Base-by-base conservation (phyloP, 306 rosid genomes). In the Pterocarpus santalinus region DNA sequence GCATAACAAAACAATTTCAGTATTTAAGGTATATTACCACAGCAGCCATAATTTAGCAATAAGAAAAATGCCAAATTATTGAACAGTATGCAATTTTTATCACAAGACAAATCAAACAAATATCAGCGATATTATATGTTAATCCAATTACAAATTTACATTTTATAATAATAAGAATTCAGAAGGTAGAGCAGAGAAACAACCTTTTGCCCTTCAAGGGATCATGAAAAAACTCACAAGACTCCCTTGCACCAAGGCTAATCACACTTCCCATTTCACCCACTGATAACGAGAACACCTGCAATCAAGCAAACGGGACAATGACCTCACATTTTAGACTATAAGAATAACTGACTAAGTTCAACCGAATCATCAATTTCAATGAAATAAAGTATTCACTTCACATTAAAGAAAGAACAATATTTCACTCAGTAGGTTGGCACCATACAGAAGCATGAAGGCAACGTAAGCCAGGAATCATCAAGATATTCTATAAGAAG, bases 261-360 rank as follows among this genome's bases (percentile, higher is more conserved):
- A 94, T 77, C 22, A 94, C 41, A 82, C 63, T 89, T 84, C 98
- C 97, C 79, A 94, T 92, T 91, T 94, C 98, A 77, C 87, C 79
- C 81, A 90, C 94, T 35, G 98, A 94, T 68, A 94, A 83, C 9
- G 98, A 94, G 83, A 92, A 92, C 16, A 94, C 91, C 97, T 94
- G 74, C 82, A 89, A 67, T 77, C 68, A 72, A 89, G 72, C 56
- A 89, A 83, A 73, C 57, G 22, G 77, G 72, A 72, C 53, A 43
- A 74, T 79, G 65, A 77, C 44, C 30, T 76, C 7, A 52, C 46
- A 13, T 11, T 62, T 55, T 60, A 70, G 78, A 22, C 81, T 43
- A 56, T 7, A 38, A 64, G 34, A 82, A 28, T 53, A 60, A 76
- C 55, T 9, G n/a, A 69, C 16, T 15, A 55, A 22, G 33, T 58